Base-by-base conservation (phyloP, 208 protist genomes). In the Leptomonas pyrrhocoris region DNA sequence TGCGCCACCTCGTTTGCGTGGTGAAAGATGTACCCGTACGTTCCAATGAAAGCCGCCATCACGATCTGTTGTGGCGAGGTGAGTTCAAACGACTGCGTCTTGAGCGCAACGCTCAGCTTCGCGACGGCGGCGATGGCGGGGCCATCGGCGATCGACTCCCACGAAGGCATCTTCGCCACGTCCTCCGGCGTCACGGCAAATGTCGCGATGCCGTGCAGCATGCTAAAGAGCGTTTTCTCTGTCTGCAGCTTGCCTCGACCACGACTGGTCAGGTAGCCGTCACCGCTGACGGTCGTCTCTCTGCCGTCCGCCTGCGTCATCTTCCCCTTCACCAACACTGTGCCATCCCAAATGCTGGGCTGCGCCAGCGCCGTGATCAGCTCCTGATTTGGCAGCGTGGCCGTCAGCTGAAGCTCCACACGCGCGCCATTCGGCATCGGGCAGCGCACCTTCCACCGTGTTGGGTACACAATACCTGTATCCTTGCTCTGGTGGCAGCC, bases 1-100 rank as follows among this genome's bases (percentile, higher is more conserved):
- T 79, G 40, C n/a, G 43, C 54, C 38, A 51, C 51, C 16, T 78
- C 51, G 2, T 54, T 36, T 28, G 60, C 60, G 55, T 88, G 76
- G 63, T 93, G 84, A 68, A 70, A 88, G 23, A 93, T 80, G 74
- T 73, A 90, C 27, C 74, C 78, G 64, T 86, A 90, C 15, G 66
- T 68, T 15, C 79, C 82, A 15, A 90, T 59, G 54, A 90, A 64
- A 21, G 74, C 73, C 1, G 74, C 51, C 34, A 88, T 50, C 11
- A 90, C 67, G 2, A 88, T 68, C 46, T 82, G 74, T 54, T 93
- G 83, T 45, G 68, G 61, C 23, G 81, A 59, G 0, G 49, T 64
- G 12, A 88, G 57, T n/a, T 60, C 53, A 50, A 80, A 62, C 21
- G 77, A 27, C 56, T 84, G 79, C 54, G 69, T 73, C 51, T 69